Evolutionary conservation across 768 basidiomycete species (phyloP).

Genomic region (Strobilomyces echinocephalus): DNA sequence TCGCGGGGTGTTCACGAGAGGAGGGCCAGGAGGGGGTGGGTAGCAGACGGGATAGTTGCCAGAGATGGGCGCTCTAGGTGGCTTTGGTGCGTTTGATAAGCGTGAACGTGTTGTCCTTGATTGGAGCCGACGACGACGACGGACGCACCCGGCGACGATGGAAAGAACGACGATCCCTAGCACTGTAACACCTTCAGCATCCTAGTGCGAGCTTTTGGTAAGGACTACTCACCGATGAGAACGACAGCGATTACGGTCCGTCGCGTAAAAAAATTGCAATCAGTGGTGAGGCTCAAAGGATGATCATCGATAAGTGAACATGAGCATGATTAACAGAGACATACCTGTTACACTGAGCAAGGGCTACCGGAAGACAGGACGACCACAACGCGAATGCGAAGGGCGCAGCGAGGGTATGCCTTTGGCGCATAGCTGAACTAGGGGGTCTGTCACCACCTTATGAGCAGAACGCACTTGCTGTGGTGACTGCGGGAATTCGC

Average conservation of each 20-base stretch:
- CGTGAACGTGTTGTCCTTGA: background rate
- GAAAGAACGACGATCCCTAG: background rate
- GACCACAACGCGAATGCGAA: background rate
- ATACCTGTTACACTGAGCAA: conserved; percentile 13
- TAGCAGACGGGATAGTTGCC: background rate
- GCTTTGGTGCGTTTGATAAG: conserved; percentile 2
- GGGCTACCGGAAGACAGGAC: conserved; percentile 6
- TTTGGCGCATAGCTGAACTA: conserved; percentile 2
- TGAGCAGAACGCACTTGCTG: background rate
- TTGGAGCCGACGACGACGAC: conserved; percentile 7
- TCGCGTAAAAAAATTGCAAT: background rate
- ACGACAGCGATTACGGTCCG: background rate
- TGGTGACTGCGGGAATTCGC: background rate
- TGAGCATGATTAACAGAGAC: background rate
- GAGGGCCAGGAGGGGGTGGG: conserved; percentile 2
- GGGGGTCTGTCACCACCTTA: background rate
- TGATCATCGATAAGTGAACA: background rate
- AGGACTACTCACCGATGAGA: conserved; percentile 10
- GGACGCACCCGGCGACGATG: background rate
- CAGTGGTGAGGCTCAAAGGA: background rate
- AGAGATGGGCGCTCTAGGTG: background rate
- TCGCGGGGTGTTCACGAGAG: background rate
- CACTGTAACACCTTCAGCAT: conserved; percentile 7
- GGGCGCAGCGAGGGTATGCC: background rate
- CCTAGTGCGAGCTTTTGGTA: background rate